Base-by-base conservation (phyloP, 2,329 filamentous ascomycete genomes). In the Podosphaera fusca region DNA sequence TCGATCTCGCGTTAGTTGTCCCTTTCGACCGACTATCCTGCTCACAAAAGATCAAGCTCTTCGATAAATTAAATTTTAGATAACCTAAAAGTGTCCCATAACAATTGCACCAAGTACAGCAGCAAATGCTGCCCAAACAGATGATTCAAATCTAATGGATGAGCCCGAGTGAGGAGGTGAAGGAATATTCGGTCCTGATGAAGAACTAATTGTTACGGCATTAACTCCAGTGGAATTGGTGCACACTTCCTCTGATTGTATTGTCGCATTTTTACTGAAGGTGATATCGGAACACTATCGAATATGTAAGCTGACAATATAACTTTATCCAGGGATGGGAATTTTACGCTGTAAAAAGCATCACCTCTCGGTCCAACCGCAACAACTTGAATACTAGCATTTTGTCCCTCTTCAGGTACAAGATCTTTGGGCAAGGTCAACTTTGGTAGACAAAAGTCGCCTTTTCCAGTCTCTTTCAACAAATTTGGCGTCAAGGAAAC, bases 211-310 rank as follows among this genome's bases (percentile, higher is more conserved):
- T 8, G 31, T 12, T 9, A 51, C 36, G 6, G 75, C 72, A 3
- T 70, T 71, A 50, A 85, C 70, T 34, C 74, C 75, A 8, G 75
- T 77, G 57, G 72, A 73, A 63, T 82, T 84, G 59, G 69, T 70
- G 74, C 82, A 86, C 58, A 73, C 67, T 46, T 70, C 69, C 34
- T 67, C 70, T 33, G 70, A 65, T 14, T 75, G 71, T 7, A 70
- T 67, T 21, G 73, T 70, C 3, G 77, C 72, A 9, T 71, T 70
- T 55, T 71, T 70, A 36, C 74, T 75, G 70, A 89, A 82, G 33
- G 77, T 81, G 61, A 88, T 78, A 63, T 89, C 84, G 65, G 84
- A 81, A 68, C 85, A 89, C 80, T 83, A 59, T 52, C 29, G 2
- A 31, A 54, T 21, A 29, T 47, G n/a, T 38, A 35, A 54, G n/a